Conservation (phyloP, 179 eudicot species). For the Spergularia azorica region DNA sequence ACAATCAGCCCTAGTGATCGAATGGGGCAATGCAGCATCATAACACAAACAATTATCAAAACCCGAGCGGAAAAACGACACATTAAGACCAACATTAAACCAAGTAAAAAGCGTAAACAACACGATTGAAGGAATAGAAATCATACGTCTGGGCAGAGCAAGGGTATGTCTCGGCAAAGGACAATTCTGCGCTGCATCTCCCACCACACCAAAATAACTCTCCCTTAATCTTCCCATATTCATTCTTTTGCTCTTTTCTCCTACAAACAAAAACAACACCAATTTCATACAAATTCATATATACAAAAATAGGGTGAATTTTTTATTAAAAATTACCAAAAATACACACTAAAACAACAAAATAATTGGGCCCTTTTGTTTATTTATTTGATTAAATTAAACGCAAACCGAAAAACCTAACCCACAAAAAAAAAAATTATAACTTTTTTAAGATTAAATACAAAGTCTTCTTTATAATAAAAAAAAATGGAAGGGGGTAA, state of each 20-base stretch:
- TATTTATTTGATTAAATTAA: too few relatives aligned
- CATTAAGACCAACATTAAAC: not conserved
- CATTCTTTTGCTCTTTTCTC: not conserved
- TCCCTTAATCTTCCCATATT: conserved; percentile 8
- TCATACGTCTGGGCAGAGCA: conserved; percentile 7
- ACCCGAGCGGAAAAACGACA: not conserved
- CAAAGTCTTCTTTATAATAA: too few relatives aligned
- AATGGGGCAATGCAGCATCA: not conserved
- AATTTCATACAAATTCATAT: too few relatives aligned
- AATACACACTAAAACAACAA: too few relatives aligned
- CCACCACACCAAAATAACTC: conserved; percentile 28
- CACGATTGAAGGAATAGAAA: not conserved
- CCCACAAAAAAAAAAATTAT: too few relatives aligned
- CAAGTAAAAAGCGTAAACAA: not conserved
- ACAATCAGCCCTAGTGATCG: not conserved
- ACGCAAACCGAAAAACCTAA: too few relatives aligned
- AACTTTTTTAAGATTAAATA: too few relatives aligned
- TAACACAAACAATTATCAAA: not conserved
- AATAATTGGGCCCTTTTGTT: too few relatives aligned
- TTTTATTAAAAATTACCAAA: too few relatives aligned
- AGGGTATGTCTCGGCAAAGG: conserved; percentile 15
- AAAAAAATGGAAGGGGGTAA: too few relatives aligned
- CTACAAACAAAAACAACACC: too few relatives aligned
- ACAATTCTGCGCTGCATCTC: conserved; percentile 23
- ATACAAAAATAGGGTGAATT: too few relatives aligned